Conservation (phyloP, 1,284 basidiomycete genomes). For the Sanghuangporus sanghuang region DNA sequence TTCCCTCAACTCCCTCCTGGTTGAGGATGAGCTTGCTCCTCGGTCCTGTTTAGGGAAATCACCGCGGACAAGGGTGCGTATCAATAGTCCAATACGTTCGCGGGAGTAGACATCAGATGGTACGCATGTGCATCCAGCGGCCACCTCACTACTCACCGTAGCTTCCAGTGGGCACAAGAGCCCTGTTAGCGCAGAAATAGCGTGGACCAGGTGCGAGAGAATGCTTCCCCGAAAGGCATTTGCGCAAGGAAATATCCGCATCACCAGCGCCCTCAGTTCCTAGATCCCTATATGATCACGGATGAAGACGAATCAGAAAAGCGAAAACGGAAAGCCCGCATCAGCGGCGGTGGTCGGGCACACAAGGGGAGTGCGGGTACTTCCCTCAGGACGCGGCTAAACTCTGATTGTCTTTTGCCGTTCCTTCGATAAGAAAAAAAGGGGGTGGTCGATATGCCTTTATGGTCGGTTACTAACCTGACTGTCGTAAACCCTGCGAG, state of each 20-base stretch:
- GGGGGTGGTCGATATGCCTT: not conserved
- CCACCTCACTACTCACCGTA: constrained; percentile 41
- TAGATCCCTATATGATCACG: constrained; percentile 41
- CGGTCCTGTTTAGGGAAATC: constrained; percentile 38
- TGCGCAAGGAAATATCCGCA: constrained; percentile 55
- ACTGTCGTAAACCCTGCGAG: constrained; percentile 65
- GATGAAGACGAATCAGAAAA: not conserved
- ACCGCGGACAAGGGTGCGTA: constrained; percentile 1
- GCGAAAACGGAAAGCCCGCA: not conserved
- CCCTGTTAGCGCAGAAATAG: constrained; percentile 58
- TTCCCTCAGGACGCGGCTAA: constrained; percentile 3
- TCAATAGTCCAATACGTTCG: not conserved
- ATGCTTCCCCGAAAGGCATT: constrained; percentile 47
- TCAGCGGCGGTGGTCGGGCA: not conserved
- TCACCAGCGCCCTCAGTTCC: constrained; percentile 64
- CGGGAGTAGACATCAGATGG: not conserved
- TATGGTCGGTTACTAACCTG: not conserved
- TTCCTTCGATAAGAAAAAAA: not conserved
- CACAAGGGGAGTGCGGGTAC: not conserved
- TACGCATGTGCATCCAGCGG: not conserved
- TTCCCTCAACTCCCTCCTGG: constrained; percentile 48
- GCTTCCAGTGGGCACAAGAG: constrained; percentile 56
- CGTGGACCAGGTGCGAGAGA: constrained; percentile 55
- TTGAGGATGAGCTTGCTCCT: constrained; percentile 43
- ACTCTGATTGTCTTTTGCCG: not conserved